Evolutionary conservation across 2,329 filamentous ascomycete genomes (phyloP), one percentile per base, ranked within the genome.

Genomic region (Aspergillus felis): DNA sequence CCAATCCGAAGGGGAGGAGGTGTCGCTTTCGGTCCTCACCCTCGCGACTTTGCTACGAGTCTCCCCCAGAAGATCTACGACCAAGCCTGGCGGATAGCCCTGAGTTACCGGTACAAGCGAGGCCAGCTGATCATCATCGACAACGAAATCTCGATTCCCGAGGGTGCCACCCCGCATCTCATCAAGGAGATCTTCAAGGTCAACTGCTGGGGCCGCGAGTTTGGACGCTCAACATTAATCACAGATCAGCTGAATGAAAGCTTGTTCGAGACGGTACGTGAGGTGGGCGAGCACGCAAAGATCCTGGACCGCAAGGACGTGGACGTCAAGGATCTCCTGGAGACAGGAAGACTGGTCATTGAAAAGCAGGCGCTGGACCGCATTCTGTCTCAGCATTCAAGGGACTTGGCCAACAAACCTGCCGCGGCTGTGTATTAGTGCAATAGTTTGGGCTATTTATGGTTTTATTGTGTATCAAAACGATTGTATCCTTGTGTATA

Each of bases 241-340:
- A 91, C 90, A 1, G 80, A 79, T 32, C 78, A 81, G 56, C 75
- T 77, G 65, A 80, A 88, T 60, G 79, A 83, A 46, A 82, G 84
- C 56, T 78, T 97, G 51, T 88, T 86, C 64, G 81, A 81, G 41
- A 87, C 87, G 35, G 79, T 96, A 70, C 81, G 83, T 53, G 78
- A 84, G 58, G 76, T 87, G 60, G 84, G 82, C 8, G 78, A 84
- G 68, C 83, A 92, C 60, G 91, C 89, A 22, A 84, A 86, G 56
- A 87, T 88, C 8, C 78, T 92, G 65, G 82, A 84, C 57, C 80
- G 88, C 58, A 79, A 82, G n/a, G 89, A 96, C 61, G 91, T 99
- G 38, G 94, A 97, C 76, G 91, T 99, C 61, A 99, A 97, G 83
- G 90, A 97, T 73, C 76, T 99, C 62, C 78, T 99, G 64, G 90